Evolutionary conservation across 306 rosid species (phyloP), one percentile per base, ranked within the genome.

Genomic region (Pterocarpus santalinus): DNA sequence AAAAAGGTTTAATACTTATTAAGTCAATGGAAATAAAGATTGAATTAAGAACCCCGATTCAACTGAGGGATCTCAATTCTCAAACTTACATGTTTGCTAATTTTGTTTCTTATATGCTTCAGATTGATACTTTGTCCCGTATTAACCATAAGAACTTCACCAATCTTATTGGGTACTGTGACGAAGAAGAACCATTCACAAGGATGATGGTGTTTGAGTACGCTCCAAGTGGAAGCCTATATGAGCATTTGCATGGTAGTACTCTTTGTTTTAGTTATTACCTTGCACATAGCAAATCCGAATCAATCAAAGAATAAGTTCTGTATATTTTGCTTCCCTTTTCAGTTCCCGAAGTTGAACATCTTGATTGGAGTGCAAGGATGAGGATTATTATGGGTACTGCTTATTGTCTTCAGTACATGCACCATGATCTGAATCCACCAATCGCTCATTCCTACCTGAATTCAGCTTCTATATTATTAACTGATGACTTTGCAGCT

Each of bases 171-270:
- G 98, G 99, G 15, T 96, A 84, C 86, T 93, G 99, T 67, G 99
- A 96, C 33, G 99, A 93, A 83, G 97, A 93, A 64, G 81, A 93
- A 76, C 98, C 98, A 17, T 93, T 96, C 78, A 88, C 90, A 1
- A 87, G 97, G 87, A 96, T 96, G 97, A 89, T 93, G 97, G 97
- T 96, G 84, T 96, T 96, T 72, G 99, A 96, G 84, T 96, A 93
- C 84, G 98, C 98, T 82, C 97, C 99, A n/a, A 96, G 87, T 64
- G 99, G 99, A 82, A 80, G 80, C 73, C 87, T 96, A 76, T 93
- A 77, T 32, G 98, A 93, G 83, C 97, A 96, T 89, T 86, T 96
- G 52, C 98, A 96, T 69, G 90, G 99, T 96, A 93, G 84, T 81
- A n/a, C 68, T 78, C 69, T 57, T 58, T 70, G 33, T 32, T 17